These are phyloP conservation scores for Agaricus sinodeliciosus DNA, from an alignment of 768 basidiomycete genomes.

Conservation along the genomic window DNA sequence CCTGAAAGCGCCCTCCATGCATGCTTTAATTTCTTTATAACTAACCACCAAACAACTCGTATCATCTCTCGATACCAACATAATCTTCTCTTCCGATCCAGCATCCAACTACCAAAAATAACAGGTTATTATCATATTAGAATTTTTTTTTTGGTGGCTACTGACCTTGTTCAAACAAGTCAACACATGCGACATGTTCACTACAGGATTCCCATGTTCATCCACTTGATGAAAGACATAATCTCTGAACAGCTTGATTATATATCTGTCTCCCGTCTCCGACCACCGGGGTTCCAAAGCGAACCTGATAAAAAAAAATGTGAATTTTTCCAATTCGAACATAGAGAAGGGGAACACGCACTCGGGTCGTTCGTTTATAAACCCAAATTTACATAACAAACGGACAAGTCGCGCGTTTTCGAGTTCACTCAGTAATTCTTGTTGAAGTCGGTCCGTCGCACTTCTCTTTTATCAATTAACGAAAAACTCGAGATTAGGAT, in stretches of 20 bases:
- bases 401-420: slow-evolving; percentile 93
- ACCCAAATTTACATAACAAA: slow-evolving; percentile 88
- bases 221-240: slow-evolving; percentile 98
- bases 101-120: slow-evolving; percentile 65
- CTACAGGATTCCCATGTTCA: slow-evolving; percentile 79
- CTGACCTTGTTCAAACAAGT: slow-evolving; percentile 87
- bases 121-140: not conserved
- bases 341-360: slow-evolving; percentile 33
- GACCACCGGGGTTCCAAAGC: slow-evolving; percentile 97
- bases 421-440: slow-evolving; percentile 79
- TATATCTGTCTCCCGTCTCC: slow-evolving; percentile 96
- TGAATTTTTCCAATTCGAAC: not conserved
- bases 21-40: slow-evolving; percentile 86
- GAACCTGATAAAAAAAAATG: slow-evolving; percentile 44
- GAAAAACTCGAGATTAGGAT: not conserved
- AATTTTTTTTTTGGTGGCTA: not conserved
- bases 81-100: slow-evolving; percentile 88
- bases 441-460: slow-evolving; percentile 74
- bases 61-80: slow-evolving; percentile 93
- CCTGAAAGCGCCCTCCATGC: slow-evolving; percentile 81
- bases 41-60: slow-evolving; percentile 93
- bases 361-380: slow-evolving; percentile 99
- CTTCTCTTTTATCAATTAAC: slow-evolving; percentile 29
- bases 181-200: slow-evolving; percentile 88
- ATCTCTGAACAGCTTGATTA: slow-evolving; percentile 96